Evolutionary conservation across 108 stramenopile species (phyloP).

Genomic region (Fistulifera solaris): DNA sequence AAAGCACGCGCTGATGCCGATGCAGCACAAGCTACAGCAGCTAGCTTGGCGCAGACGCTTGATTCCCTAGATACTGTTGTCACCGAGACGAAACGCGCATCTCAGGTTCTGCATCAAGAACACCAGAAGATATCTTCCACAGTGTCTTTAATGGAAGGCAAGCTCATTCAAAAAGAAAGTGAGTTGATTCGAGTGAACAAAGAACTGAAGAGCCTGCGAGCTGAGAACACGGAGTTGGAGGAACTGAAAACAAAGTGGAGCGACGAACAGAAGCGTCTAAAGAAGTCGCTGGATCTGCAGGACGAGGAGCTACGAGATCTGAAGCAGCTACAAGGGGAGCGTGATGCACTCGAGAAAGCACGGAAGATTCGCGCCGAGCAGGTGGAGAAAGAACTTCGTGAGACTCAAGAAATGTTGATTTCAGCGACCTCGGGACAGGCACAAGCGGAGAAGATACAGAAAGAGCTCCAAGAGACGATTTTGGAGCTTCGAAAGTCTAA

Average conservation of each 20-base stretch:
- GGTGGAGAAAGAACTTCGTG: constrained; percentile 37
- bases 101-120: constrained; percentile 36
- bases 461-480: constrained; percentile 38
- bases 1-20: constrained; percentile 65
- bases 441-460: constrained; percentile 45
- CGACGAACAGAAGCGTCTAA: constrained; percentile 14
- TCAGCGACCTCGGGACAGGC: constrained; percentile 39
- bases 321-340: constrained; percentile 17
- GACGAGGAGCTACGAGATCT: constrained; percentile 1
- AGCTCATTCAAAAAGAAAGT: constrained; percentile 36
- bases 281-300: constrained; percentile 23
- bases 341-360: constrained; percentile 37
- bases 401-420: constrained; percentile 31
- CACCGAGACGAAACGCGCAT: constrained; percentile 40
- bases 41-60: constrained; percentile 34
- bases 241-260: constrained; percentile 15
- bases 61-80: constrained; percentile 36
- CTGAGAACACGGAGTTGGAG: constrained; percentile 27
- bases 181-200: constrained; percentile 33
- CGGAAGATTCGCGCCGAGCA: constrained; percentile 28
- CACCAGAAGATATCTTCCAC: constrained; percentile 40
- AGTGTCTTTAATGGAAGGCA: constrained; percentile 30
- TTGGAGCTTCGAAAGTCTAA: constrained; percentile 41
- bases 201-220: constrained; percentile 19
- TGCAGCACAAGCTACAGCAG: constrained; percentile 47